Evolutionary conservation across 148 eudicot genomes (phyloP), one percentile per base, ranked within the genome.

Genomic region (Limonium bicolor): DNA sequence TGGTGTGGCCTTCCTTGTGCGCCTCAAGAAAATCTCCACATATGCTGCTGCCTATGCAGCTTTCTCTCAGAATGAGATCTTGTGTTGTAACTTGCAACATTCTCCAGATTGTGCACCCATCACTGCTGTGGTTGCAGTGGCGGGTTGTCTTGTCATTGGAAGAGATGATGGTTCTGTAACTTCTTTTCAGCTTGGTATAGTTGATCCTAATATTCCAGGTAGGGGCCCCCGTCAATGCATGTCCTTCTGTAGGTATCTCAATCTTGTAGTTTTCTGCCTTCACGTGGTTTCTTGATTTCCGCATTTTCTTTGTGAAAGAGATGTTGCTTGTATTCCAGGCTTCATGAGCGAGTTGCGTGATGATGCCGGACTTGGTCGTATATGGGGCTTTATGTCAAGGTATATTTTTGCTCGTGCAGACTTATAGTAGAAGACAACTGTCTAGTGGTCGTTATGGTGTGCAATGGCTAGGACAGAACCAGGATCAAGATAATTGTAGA

Each of bases 361-460:
- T 64, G 99, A 85, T 65, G 81, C 93, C 45, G 75, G 82, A 42
- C 60, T 90, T 51, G 72, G 88, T 57, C 93, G 95, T 31, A 56
- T 90, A 55, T 90, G 95, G 94, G 82, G 99, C 51, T 48, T 90
- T 31, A 39, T 90, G 76, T 78, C 99, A 51, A 80, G 99, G 99
- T 90, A 53, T 47, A 17, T 46, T 3, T 27, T 2, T 29, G 12
- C 17, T 9, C 4, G 10, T 47, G 5, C 11, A 34, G 37, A 16
- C 4, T 34, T 34, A 16, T 34, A 34, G 37, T 4, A 34, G 11
- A 4, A 10, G 37, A n/a, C n/a, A n/a, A n/a, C n/a, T n/a, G n/a
- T n/a, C n/a, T n/a, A n/a, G n/a, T n/a, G n/a, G n/a, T n/a, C n/a
- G n/a, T n/a, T n/a, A n/a, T n/a, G n/a, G n/a, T n/a, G n/a, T n/a